Evolutionary conservation across 345 rosid species (phyloP), one percentile per base, ranked within the genome.

Genomic region (Kandelia obovata): DNA sequence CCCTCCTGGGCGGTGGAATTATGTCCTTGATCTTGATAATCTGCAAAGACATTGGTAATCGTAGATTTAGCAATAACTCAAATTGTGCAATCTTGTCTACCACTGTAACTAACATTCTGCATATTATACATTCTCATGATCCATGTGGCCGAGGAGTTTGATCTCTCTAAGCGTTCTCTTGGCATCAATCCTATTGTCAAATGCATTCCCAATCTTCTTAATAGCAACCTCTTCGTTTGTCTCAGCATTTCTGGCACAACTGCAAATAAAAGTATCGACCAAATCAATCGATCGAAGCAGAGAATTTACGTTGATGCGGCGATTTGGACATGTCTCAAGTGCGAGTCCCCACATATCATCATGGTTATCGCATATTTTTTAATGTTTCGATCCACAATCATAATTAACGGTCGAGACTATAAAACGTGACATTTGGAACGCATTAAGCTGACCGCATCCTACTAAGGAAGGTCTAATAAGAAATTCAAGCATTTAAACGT

Each of bases 91-190:
- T 43, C 19, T 11, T 3, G 49, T 43, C 17, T 11, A 43, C 19
- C 17, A 15, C 16, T 11, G 47, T 11, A 39, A 39, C 47, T 43
- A n/a, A n/a, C 27, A 21, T 53, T 21, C 58, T 7, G 25, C 58
- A 5, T 10, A 21, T 53, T 20, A n/a, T 77, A 90, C 98, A 67
- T 87, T 90, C 79, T 90, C 97, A 82, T 93, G 97, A 65, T 89
- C 87, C 83, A 90, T 86, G 73, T 90, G 98, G 62, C 96, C 86
- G 72, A 89, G 97, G 49, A 89, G 82, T 87, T 89, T 93, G 87
- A 90, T 90, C 85, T 90, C 97, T n/a, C 97, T 85, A 57, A 93
- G 96, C 5, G 97, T 88, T 81, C 96, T 89, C 86, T 91, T 93
- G 30, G 96, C 96, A 39, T 85, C 91, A 62, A 91, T 82, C 64